phyloP scores from a whole-genome alignment of 164 flowering plant genomes.

The Brasenia schreberi region DNA sequence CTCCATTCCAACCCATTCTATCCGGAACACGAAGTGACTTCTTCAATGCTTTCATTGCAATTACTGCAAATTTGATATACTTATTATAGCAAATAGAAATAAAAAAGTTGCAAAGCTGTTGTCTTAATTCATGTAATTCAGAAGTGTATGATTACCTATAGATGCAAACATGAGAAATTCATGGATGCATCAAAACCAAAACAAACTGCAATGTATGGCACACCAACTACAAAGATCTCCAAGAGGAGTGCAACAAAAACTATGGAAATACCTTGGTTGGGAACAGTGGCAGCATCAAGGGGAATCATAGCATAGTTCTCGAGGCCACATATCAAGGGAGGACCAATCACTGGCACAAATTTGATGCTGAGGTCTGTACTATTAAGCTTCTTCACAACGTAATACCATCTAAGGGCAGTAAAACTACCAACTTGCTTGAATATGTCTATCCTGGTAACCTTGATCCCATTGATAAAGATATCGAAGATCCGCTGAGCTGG shows the following conservation, averaged over 20 bases:
- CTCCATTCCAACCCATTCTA: slow-evolving; percentile 99
- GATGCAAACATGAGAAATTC: no score
- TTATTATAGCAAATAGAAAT: no score
- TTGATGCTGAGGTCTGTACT: slow-evolving; percentile 43
- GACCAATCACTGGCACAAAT: slow-evolving; percentile 58
- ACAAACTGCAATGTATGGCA: no score
- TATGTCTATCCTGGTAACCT: slow-evolving; percentile 66
- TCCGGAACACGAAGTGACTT: slow-evolving; percentile 73
- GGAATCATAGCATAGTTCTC: slow-evolving; percentile 96
- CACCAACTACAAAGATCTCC: no score
- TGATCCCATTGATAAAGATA: slow-evolving; percentile 50
- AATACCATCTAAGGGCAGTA: slow-evolving; percentile 54
- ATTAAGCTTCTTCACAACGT: slow-evolving; percentile 66
- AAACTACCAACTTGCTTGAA: slow-evolving; percentile 46
- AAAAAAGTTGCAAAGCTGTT: no score
- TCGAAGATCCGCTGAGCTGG: slow-evolving; percentile 79
- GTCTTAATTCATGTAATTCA: no score
- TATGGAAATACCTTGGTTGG: slow-evolving; percentile 53
- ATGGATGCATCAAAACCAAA: no score
- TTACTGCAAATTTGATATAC: slow-evolving; percentile 27
- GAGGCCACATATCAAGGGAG: slow-evolving; percentile 61
- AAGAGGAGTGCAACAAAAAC: no score
- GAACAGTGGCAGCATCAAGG: slow-evolving; percentile 52
- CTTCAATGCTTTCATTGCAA: slow-evolving; percentile 81
- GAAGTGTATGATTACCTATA: no score